Base-by-base conservation (phyloP, 257 asterid genomes). In the Fraxinus pennsylvanica region DNA sequence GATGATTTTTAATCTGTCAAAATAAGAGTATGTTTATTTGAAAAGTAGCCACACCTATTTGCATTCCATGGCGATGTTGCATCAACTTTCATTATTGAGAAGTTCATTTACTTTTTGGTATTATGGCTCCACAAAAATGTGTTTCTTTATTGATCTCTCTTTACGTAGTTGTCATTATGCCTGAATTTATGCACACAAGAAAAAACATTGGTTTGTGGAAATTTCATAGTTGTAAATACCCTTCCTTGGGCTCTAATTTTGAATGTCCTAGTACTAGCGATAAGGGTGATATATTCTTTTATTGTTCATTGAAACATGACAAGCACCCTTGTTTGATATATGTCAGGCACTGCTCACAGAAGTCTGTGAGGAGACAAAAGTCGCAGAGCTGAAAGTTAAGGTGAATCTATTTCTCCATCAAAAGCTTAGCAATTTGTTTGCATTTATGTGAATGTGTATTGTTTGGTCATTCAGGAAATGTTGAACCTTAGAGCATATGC, bases 371-470 rank as follows among this genome's bases (percentile, higher is more conserved):
- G 91, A 87, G 82, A 93, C 97, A 19, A 83, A 93, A 81, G 86
- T 91, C 19, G 97, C 93, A 30, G 96, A 93, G 90, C 85, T 93
- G 76, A 91, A 91, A 86, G 82, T 93, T 80, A 91, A 91, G 96
- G 97, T 93, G 78, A 80, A 22, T 66, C 68, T 74, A 68, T 43
- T 72, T 74, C 33, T 45, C 9, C 21, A 27, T 71, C 47, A 6
- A 74, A 39, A 57, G 41, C 43, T 69, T 32, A 27, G 41, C 13
- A 21, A 50, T 12, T 76, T 75, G 9, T 79, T 65, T 65, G 47
- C 17, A 45, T 69, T 68, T 72, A 63, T 68, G 59, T 71, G 59
- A 47, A 63, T 25, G 35, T 7, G 6, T 63, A 25, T 63, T 63
- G 69, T 45, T 78, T 41, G 30, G 30, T 77, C 67, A 14, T 61